These are phyloP conservation scores for Pluteus cervinus DNA, from an alignment of 768 basidiomycete species.

Conservation along the genomic window DNA sequence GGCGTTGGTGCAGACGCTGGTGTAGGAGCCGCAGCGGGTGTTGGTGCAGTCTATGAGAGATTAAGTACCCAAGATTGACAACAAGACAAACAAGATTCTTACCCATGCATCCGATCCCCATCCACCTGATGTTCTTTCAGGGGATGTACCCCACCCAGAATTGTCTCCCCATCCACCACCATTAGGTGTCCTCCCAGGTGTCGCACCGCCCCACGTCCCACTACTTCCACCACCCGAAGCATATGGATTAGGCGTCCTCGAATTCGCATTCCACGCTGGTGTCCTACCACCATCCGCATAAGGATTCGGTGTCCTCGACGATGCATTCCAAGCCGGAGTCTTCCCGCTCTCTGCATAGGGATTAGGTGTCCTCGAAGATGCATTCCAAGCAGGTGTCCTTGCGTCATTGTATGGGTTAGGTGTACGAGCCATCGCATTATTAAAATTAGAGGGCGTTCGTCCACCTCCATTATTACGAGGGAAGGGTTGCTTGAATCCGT, in stretches of 20 bases:
- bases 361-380: constrained; percentile 56
- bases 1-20: constrained; percentile 31
- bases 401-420: constrained; percentile 31
- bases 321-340: constrained; percentile 52
- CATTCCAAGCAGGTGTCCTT: constrained; percentile 24
- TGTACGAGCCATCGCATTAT: constrained; percentile 20
- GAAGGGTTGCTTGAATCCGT: constrained; percentile 15
- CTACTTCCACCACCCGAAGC: constrained; percentile 53
- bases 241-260: constrained; percentile 68
- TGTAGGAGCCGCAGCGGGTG: constrained; percentile 42
- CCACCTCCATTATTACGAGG: constrained; percentile 11
- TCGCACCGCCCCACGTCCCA: constrained; percentile 59
- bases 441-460: constrained; percentile 12
- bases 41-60: constrained; percentile 38
- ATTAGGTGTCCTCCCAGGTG: constrained; percentile 70
- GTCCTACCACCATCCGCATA: constrained; percentile 58
- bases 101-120: constrained; percentile 21
- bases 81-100: constrained; percentile 10
- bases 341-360: constrained; percentile 54
- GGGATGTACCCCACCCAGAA: constrained; percentile 44
- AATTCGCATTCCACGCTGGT: constrained; percentile 57
- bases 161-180: constrained; percentile 23
- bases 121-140: constrained; percentile 21
- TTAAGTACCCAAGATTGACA: constrained; percentile 1
- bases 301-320: constrained; percentile 64